phyloP scores from a whole-genome alignment of 352 stramenopile genomes.

The Phytopythium litorale region DNA sequence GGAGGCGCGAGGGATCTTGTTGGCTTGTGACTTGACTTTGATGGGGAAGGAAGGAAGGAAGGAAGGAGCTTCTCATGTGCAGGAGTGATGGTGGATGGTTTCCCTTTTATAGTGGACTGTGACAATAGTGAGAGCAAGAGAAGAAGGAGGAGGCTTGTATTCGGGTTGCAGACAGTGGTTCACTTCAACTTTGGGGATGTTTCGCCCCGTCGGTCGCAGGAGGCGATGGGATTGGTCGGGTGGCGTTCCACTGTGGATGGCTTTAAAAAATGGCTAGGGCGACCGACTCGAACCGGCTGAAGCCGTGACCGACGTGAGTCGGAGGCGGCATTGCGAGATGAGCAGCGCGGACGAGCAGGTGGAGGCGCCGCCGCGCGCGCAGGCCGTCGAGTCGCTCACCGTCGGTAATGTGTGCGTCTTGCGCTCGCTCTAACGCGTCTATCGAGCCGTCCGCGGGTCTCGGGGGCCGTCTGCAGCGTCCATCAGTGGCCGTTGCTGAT shows the following conservation, averaged over 20 bases:
- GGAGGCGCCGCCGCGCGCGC: slow-evolving; percentile 4
- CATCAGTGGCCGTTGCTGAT: background rate
- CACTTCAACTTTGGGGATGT: slow-evolving; percentile 6
- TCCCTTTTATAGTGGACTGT: background rate
- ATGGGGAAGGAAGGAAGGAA: background rate
- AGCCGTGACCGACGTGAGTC: background rate
- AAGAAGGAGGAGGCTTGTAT: background rate
- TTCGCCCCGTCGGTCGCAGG: background rate
- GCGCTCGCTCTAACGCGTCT: background rate
- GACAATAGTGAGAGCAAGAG: background rate
- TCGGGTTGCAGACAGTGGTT: background rate
- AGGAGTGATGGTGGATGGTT: background rate
- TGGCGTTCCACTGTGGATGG: too few relatives aligned
- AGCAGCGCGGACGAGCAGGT: background rate
- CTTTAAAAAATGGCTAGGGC: background rate
- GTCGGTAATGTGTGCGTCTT: slow-evolving; percentile 1
- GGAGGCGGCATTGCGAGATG: background rate
- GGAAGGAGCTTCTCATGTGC: background rate
- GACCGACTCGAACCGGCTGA: background rate
- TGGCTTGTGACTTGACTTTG: background rate
- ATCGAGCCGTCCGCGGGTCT: background rate
- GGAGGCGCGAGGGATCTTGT: slow-evolving; percentile 2
- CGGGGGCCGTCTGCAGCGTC: background rate
- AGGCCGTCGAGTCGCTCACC: slow-evolving; percentile 5
- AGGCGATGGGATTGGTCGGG: background rate